phyloP scores from a whole-genome alignment of 202 grass and related monocot genomes.

The Eragrostis tef region DNA sequence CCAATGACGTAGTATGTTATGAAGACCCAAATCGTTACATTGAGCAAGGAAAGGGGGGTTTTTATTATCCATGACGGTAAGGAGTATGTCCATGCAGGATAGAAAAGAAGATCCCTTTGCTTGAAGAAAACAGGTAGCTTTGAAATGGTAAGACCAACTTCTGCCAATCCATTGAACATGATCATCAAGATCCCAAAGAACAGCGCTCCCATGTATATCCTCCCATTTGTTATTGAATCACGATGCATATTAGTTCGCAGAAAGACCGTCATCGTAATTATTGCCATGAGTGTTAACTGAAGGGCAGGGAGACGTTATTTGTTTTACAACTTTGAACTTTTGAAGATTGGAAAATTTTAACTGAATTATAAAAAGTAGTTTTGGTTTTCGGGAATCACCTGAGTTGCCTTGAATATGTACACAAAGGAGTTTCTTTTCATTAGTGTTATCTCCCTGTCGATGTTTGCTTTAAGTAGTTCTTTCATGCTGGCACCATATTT shows the following conservation, averaged over 20 bases:
- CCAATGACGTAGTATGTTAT: constrained; percentile 80
- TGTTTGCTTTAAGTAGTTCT: constrained; percentile 77
- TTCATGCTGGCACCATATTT: constrained; percentile 71
- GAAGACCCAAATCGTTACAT: constrained; percentile 75
- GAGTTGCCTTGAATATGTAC: constrained; percentile 65
- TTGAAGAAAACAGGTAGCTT: constrained; percentile 91
- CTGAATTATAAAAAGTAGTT: not conserved
- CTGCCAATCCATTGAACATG: constrained; percentile 75
- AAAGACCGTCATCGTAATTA: constrained; percentile 76
- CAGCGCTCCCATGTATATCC: constrained; percentile 75
- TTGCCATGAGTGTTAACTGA: constrained; percentile 67
- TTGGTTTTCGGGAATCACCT: constrained; percentile 52
- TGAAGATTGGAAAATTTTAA: not conserved
- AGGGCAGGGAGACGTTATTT: constrained; percentile 16
- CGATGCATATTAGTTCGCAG: constrained; percentile 72
- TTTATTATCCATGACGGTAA: constrained; percentile 76
- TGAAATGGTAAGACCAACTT: constrained; percentile 64
- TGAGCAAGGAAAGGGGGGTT: constrained; percentile 64
- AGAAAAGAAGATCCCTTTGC: constrained; percentile 83
- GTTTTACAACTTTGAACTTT: constrained; percentile 7
- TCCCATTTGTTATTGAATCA: constrained; percentile 58
- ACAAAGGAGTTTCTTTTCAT: constrained; percentile 85
- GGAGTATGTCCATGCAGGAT: constrained; percentile 78
- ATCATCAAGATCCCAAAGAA: constrained; percentile 69
- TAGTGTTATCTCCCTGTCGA: constrained; percentile 66